Conservation (phyloP, 768 basidiomycete species). For the Mycena albidolilacea region DNA sequence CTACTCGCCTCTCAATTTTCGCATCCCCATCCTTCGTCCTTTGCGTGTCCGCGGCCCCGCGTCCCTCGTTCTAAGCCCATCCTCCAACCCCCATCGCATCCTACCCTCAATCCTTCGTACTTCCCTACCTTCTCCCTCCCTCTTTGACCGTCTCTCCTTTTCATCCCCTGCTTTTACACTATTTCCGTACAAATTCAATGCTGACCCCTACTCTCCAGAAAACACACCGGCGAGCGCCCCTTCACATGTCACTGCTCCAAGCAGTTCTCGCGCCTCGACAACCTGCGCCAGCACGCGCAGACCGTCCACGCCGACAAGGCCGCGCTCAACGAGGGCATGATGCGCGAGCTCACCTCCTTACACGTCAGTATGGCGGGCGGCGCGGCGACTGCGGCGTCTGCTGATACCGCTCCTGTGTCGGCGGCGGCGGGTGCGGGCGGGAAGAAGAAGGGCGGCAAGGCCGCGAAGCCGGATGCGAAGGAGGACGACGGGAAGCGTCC, state of each 20-base stretch:
- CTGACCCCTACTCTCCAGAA: constrained; percentile 63
- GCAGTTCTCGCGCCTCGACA: constrained; percentile 96
- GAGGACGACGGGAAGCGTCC: background rate
- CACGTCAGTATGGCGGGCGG: constrained; percentile 82
- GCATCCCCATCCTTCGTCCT: too few relatives aligned
- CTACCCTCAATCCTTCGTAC: too few relatives aligned
- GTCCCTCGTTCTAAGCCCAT: too few relatives aligned
- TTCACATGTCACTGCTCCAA: constrained; percentile 97
- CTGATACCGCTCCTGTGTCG: background rate
- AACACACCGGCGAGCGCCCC: constrained; percentile 98
- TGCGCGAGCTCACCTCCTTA: constrained; percentile 88
- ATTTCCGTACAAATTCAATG: background rate
- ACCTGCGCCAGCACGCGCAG: constrained; percentile 96
- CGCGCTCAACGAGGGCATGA: constrained; percentile 91
- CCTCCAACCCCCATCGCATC: too few relatives aligned
- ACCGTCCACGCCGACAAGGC: constrained; percentile 97
- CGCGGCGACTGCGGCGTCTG: background rate
- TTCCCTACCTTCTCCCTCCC: too few relatives aligned
- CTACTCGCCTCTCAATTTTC: too few relatives aligned
- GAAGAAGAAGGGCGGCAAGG: background rate
- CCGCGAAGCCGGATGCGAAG: background rate
- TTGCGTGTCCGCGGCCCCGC: too few relatives aligned
- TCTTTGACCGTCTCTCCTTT: constrained; percentile 9
- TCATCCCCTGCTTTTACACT: too few relatives aligned
- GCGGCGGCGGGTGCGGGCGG: background rate